Conservation (phyloP, 805 yeast species). For the Cyberlindnera misumaiensis region DNA sequence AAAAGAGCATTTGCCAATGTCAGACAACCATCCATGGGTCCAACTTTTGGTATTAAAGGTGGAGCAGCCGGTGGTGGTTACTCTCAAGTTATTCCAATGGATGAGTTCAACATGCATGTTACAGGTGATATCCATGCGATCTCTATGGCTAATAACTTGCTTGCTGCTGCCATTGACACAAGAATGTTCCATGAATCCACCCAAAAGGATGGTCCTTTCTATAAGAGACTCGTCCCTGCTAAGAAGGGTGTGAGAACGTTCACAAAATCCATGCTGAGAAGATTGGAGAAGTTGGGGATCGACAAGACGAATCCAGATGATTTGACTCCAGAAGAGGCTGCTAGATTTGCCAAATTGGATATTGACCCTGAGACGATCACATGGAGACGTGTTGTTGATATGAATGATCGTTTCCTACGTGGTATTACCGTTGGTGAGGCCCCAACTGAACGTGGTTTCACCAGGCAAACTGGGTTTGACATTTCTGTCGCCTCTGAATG, state of each 20-base stretch:
- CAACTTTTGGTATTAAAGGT: conserved; percentile 97
- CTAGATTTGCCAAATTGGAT: conserved; percentile 72
- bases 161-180: conserved; percentile 96
- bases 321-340: conserved; percentile 69
- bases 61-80: conserved; percentile 99
- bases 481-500: conserved; percentile 94
- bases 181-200: conserved; percentile 93
- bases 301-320: conserved; percentile 72
- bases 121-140: conserved; percentile 98
- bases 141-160: conserved; percentile 83
- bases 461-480: conserved; percentile 87
- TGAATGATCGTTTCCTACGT: conserved; percentile 87
- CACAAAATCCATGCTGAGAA: conserved; percentile 69
- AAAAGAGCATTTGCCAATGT: conserved; percentile 87
- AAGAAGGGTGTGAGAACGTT: conserved; percentile 76
- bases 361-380: conserved; percentile 88
- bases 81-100: conserved; percentile 98
- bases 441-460: conserved; percentile 84
- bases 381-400: conserved; percentile 89
- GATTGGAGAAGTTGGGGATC: conserved; percentile 79
- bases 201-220: conserved; percentile 75
- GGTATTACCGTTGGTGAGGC: conserved; percentile 88
- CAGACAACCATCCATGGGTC: conserved; percentile 98
- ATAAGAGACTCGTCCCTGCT: conserved; percentile 78
- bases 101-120: conserved; percentile 94